These are phyloP conservation scores for Funneliformis geosporum DNA, from an alignment of 192 early-diverging fungal genomes.

Conservation along the genomic window DNA sequence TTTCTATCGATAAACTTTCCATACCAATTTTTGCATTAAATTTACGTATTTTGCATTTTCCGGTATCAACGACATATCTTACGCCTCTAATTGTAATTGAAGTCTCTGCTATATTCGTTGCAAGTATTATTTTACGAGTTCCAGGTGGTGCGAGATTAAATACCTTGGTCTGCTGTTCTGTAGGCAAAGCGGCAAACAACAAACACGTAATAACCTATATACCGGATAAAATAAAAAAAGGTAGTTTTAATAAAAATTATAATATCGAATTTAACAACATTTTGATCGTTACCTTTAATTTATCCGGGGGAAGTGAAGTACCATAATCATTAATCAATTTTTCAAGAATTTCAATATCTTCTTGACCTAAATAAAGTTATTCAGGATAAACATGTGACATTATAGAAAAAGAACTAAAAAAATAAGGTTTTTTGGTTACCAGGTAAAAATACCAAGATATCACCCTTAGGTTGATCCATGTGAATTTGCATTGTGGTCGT, in stretches of 20 bases:
- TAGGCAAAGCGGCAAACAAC: slow-evolving; percentile 90
- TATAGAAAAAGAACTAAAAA: neutral
- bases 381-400: neutral
- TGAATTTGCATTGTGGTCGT: slow-evolving; percentile 90
- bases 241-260: neutral
- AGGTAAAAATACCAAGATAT: slow-evolving; percentile 92
- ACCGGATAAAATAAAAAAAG: neutral
- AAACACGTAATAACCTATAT: slow-evolving; percentile 77
- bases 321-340: slow-evolving; percentile 77
- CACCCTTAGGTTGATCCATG: slow-evolving; percentile 79
- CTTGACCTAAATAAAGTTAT: slow-evolving; percentile 58
- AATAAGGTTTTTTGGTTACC: slow-evolving; percentile 46
- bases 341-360: slow-evolving; percentile 92
- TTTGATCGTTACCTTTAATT: slow-evolving; percentile 13
- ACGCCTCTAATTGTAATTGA: slow-evolving; percentile 95
- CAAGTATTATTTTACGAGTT: slow-evolving; percentile 89
- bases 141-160: slow-evolving; percentile 86
- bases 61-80: slow-evolving; percentile 92
- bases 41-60: slow-evolving; percentile 87
- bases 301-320: slow-evolving; percentile 57
- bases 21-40: slow-evolving; percentile 90
- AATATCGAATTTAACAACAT: neutral
- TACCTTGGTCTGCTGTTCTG: slow-evolving; percentile 83
- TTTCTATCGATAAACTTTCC: slow-evolving; percentile 83
- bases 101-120: slow-evolving; percentile 99